These are phyloP conservation scores for Psilocybe tampanensis DNA, from an alignment of 768 basidiomycete genomes.

Conservation along the genomic window DNA sequence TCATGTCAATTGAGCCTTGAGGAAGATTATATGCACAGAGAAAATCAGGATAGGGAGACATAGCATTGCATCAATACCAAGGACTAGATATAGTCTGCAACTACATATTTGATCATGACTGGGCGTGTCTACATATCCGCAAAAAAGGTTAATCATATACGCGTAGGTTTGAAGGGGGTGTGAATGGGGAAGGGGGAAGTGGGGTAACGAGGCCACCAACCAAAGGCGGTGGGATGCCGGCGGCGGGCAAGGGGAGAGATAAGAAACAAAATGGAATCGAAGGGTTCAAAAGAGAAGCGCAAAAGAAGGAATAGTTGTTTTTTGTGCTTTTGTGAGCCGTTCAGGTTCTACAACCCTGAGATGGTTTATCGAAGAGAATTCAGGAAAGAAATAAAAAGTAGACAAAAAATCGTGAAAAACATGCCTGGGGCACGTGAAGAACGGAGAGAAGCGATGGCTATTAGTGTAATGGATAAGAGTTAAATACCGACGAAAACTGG, in stretches of 20 bases:
- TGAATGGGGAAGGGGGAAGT: neutral
- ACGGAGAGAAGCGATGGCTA: constrained; percentile 25
- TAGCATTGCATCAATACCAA: constrained; percentile 3
- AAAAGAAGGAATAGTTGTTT: constrained; percentile 44
- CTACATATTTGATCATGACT: neutral
- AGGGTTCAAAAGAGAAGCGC: constrained; percentile 35
- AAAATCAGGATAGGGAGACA: neutral
- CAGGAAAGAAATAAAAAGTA: constrained; percentile 22
- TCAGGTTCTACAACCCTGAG: constrained; percentile 6
- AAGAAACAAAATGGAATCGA: constrained; percentile 18
- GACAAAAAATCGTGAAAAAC: constrained; percentile 27
- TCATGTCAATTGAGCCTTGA: neutral
- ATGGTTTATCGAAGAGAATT: constrained; percentile 12
- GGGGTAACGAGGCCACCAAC: constrained; percentile 18
- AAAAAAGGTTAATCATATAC: neutral
- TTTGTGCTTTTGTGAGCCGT: constrained; percentile 39
- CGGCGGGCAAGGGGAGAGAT: constrained; percentile 14
- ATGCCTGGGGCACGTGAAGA: constrained; percentile 18
- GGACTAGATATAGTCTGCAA: neutral
- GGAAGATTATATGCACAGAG: neutral
- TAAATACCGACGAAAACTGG: constrained; percentile 32
- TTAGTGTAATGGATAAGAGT: constrained; percentile 33
- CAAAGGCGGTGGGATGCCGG: constrained; percentile 22
- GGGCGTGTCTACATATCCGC: neutral
- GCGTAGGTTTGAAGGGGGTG: neutral